Percentiles rank a stretch among this genome's conserved stretches.
Conservation (phyloP, 306 rosid genomes). For the Trifolium dubium region DNA sequence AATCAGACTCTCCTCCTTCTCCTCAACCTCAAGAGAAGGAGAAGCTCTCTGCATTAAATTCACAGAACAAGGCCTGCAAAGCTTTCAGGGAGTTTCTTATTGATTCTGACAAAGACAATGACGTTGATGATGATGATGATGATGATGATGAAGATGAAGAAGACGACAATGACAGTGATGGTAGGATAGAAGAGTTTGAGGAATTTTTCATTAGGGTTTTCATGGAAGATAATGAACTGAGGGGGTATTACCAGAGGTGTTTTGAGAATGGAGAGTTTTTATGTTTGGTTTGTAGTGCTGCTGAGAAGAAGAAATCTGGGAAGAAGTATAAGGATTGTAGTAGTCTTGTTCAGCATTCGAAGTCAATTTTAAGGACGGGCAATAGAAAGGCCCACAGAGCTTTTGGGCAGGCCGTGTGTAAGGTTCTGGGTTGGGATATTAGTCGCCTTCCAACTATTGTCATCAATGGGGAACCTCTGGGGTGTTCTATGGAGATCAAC, state of each 20-base stretch:
- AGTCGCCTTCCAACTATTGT: slow-evolving; percentile 60
- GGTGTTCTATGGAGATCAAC: slow-evolving; percentile 31
- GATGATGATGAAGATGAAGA: background rate
- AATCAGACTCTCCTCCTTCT: background rate
- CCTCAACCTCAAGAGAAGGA: slow-evolving; percentile 38
- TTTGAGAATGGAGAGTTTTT: slow-evolving; percentile 61
- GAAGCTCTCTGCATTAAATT: slow-evolving; percentile 27
- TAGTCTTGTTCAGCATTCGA: slow-evolving; percentile 67
- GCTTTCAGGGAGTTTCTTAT: slow-evolving; percentile 47
- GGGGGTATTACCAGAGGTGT: slow-evolving; percentile 56
- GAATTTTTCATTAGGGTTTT: slow-evolving; percentile 54
- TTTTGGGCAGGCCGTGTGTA: slow-evolving; percentile 64
- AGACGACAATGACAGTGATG: background rate
- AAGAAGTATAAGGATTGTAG: slow-evolving; percentile 61
- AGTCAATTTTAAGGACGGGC: slow-evolving; percentile 41
- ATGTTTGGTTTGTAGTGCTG: slow-evolving; percentile 69
- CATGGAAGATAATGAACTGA: slow-evolving; percentile 53
- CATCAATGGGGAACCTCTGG: slow-evolving; percentile 55
- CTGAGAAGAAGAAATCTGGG: slow-evolving; percentile 55
- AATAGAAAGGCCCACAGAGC: slow-evolving; percentile 63
- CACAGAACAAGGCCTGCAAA: slow-evolving; percentile 47
- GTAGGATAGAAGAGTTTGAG: slow-evolving; percentile 38
- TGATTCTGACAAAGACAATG: slow-evolving; percentile 19
- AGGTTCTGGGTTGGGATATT: slow-evolving; percentile 80
- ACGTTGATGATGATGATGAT: background rate